Conservation (phyloP, 116 monocot species). For the Dioscorea cayenensis region DNA sequence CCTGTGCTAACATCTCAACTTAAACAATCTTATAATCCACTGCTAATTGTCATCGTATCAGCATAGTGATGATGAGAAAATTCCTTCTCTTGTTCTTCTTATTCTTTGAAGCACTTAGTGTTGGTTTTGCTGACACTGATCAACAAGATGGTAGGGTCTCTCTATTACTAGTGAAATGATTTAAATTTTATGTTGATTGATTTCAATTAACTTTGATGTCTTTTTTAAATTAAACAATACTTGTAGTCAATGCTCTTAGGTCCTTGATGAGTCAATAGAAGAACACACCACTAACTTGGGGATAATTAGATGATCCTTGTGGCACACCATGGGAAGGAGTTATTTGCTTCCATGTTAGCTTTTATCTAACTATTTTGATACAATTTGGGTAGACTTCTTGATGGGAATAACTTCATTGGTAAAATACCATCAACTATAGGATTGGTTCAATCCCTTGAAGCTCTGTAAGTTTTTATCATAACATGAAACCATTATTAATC, state of each 20-base stretch:
- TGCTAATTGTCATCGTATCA: too few species aligned
- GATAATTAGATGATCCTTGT: constrained; percentile 57
- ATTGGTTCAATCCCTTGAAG: constrained; percentile 46
- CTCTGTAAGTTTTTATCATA: constrained; percentile 70
- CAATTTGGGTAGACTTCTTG: constrained; percentile 56
- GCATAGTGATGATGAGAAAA: too few species aligned
- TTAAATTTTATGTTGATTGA: not conserved
- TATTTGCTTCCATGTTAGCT: not conserved
- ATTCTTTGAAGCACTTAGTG: not conserved
- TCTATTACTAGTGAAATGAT: not conserved
- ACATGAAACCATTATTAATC: too few species aligned
- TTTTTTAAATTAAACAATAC: not conserved
- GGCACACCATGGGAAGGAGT: constrained; percentile 47
- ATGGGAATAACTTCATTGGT: constrained; percentile 72
- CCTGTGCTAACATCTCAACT: too few species aligned
- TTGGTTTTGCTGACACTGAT: constrained; percentile 7
- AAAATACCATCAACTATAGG: constrained; percentile 65
- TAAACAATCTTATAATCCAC: too few species aligned
- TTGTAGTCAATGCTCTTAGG: constrained; percentile 50
- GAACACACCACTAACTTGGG: constrained; percentile 65
- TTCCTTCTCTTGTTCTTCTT: constrained; percentile 1
- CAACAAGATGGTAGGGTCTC: constrained; percentile 15
- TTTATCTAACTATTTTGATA: not conserved
- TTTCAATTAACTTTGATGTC: not conserved
- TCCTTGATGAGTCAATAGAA: constrained; percentile 50